Evolutionary conservation across 495 filamentous ascomycete species (phyloP), one percentile per base, ranked within the genome.

Genomic region (Tuber indicum): DNA sequence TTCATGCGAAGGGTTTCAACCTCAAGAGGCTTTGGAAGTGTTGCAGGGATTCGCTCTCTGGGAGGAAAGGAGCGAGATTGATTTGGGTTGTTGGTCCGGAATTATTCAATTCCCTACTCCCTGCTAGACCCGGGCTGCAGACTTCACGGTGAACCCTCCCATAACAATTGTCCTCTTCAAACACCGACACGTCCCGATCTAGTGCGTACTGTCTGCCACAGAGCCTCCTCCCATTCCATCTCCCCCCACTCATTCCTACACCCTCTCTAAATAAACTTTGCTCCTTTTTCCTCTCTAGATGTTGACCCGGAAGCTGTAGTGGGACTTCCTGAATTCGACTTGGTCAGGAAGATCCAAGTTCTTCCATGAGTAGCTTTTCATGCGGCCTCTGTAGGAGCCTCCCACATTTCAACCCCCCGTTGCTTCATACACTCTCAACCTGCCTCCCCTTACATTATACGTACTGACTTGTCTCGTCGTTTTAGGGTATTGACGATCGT

Each of bases 311-410:
- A 39, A 71, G 72, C 81, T 82, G 45, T 76, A 82, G 52, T 62
- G 70, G 75, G 71, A 78, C 79, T 76, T 75, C 75, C 79, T 81
- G 79, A 75, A 72, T 71, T 71, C 26, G 23, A 80, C 58, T 66
- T 70, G 71, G 75, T 77, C 81, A 75, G 79, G 76, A 71, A 74
- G 70, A 78, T 78, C 74, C 71, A 73, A 72, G 74, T 80, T 82
- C 81, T 83, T 82, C 81, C 81, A 82, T 83, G 81, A 82, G 74
- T 82, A 82, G 74, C 81, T 80, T 76, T 83, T 83, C 72, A 83
- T 83, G 81, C 81, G 81, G 81, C 81, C 81, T 80, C 81, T 83
- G 81, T 83, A 72, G 75, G 81, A 79, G 52, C 5, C 72, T 70
- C 74, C 14, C 52, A 43, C 7, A 17, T 26, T 42, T 23, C 43